Evolutionary conservation across 306 rosid species (phyloP).

Genomic region (Hippophae gyantsensis): DNA sequence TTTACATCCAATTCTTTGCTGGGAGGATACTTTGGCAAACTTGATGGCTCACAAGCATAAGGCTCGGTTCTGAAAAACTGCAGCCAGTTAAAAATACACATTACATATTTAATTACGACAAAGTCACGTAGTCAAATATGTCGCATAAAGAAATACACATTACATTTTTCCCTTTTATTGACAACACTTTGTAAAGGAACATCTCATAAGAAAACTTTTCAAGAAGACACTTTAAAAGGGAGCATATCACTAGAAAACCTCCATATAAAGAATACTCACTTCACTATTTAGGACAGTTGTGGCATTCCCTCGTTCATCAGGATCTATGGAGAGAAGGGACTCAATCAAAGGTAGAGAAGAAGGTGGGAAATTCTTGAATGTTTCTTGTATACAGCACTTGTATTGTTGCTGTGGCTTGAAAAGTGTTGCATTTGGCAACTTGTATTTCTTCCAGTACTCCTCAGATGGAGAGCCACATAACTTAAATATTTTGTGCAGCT

Average conservation of each 20-base stretch:
- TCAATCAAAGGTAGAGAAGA: slow-evolving; percentile 62
- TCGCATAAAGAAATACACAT: no score
- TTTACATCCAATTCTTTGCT: slow-evolving; percentile 93
- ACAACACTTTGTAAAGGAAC: no score
- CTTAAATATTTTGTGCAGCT: slow-evolving; percentile 92
- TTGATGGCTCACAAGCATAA: slow-evolving; percentile 80
- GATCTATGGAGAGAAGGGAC: slow-evolving; percentile 74
- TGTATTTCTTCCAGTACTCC: slow-evolving; percentile 82
- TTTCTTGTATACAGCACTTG: slow-evolving; percentile 48
- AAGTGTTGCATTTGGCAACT: slow-evolving; percentile 81
- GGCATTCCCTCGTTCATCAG: slow-evolving; percentile 62
- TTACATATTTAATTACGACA: slow-evolving; percentile 12
- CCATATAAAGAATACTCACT: slow-evolving; percentile 40
- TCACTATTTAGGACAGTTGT: slow-evolving; percentile 60
- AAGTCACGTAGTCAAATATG: no score
- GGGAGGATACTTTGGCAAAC: slow-evolving; percentile 91
- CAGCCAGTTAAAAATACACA: slow-evolving; percentile 19
- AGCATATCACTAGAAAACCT: background rate
- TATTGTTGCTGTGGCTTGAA: slow-evolving; percentile 86
- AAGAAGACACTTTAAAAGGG: no score
- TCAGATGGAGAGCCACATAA: slow-evolving; percentile 93
- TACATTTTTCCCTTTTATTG: no score
- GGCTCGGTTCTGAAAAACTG: slow-evolving; percentile 88
- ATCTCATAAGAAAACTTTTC: background rate
- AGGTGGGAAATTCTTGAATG: slow-evolving; percentile 65